Evolutionary conservation across 2,329 filamentous ascomycete species (phyloP), one percentile per base, ranked within the genome.

Genomic region (Clarireedia homoeocarpa): DNA sequence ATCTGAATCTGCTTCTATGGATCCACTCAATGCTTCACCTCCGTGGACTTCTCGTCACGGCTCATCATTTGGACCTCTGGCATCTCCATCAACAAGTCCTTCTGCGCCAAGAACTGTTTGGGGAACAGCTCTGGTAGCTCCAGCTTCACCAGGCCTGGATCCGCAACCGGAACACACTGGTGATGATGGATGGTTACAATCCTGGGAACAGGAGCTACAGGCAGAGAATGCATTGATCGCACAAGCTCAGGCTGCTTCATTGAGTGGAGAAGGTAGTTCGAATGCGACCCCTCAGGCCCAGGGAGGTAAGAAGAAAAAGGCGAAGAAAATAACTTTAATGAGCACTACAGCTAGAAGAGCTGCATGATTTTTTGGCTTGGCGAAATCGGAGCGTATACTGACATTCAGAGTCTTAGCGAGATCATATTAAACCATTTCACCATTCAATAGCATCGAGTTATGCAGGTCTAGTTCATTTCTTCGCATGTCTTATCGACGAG

Each of bases 131-230:
- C 83, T 80, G 0, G 74, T 95, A 2, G 67, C 75, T 2, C 74
- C 83, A 0, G 73, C 73, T 0, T 84, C 82, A 3, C 82, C 84
- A 2, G 78, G 80, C 10, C 65, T 83, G 27, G 73, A 27, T 71
- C 72, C 68, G 68, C 58, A 55, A 17, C 24, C 48, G 6, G 59
- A 63, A 26, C 57, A 58, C 23, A 62, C 66, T 46, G 73, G 71
- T 2, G 83, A 91, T 59, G 91, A 96, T 68, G 92, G 91, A 0
- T 96, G 91, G 91, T 74, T 92, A 15, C 85, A 88, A 64, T 89
- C 85, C 1, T 89, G 85, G 85, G 89, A 95, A 65, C 84, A 86
- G 56, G 82, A 96, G 56, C 69, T 95, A 15, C 75, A 83, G 14
- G 78, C 81, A 1, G 86, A 90, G 55, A 75, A 80, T 53, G 71